A percentile compares a stretch with the other conserved stretches of the same genome.
phyloP scores from a whole-genome alignment of 176 grass and related monocot genomes.

The Tillandsia leiboldiana region DNA sequence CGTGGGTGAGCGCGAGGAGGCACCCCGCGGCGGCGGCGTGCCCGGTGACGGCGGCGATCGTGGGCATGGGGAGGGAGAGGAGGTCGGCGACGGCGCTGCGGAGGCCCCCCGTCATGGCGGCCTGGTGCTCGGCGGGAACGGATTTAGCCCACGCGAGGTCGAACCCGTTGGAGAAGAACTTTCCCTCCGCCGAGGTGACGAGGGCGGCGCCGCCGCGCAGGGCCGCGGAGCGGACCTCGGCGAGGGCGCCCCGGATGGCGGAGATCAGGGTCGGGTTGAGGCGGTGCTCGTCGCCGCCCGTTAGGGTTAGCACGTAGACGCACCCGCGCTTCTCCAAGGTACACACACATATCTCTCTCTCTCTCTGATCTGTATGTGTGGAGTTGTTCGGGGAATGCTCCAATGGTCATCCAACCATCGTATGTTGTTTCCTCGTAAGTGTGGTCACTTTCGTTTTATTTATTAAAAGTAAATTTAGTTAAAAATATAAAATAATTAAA shows the following conservation, averaged over 20 bases:
- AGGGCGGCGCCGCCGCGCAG: slow-evolving; percentile 25
- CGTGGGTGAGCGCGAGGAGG: slow-evolving; percentile 67
- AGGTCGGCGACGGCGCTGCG: slow-evolving; percentile 40
- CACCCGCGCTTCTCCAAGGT: slow-evolving; percentile 41
- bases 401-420: no score
- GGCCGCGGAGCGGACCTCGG: slow-evolving; percentile 24
- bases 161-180: slow-evolving; percentile 84
- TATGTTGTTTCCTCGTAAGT: no score
- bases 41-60: slow-evolving; percentile 51
- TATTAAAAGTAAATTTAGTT: no score
- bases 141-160: slow-evolving; percentile 44
- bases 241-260: slow-evolving; percentile 34
- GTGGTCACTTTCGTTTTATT: no score
- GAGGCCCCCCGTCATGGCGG: slow-evolving; percentile 17
- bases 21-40: slow-evolving; percentile 51
- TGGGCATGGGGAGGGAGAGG: slow-evolving; percentile 62
- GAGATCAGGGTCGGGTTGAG: slow-evolving; percentile 31
- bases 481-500: no score
- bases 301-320: slow-evolving; percentile 57
- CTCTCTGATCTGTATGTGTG: background rate
- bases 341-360: slow-evolving; percentile 25
- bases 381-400: background rate
- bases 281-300: slow-evolving; percentile 51
- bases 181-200: slow-evolving; percentile 49
- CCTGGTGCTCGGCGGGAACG: slow-evolving; percentile 8